Evolutionary conservation across 1,284 basidiomycete genomes (phyloP).

Genomic region (Schizophyllum commune): DNA sequence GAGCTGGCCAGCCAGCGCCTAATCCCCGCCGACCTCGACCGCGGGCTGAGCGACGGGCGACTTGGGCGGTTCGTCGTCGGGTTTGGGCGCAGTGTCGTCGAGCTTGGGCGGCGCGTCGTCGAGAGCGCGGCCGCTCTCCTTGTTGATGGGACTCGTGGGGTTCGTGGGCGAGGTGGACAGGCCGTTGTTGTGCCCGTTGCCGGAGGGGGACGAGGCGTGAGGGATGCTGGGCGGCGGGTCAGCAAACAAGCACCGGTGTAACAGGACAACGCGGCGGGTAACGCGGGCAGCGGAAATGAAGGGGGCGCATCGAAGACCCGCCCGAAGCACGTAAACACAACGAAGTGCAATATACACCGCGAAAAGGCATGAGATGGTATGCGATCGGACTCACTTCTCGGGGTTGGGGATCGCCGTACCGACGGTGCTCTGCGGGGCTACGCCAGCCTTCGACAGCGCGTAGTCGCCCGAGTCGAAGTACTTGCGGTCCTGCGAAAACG

Average conservation of each 20-base stretch:
- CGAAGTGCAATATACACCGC: neutral
- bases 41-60: neutral
- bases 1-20: neutral
- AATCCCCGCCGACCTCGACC: neutral
- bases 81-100: no score
- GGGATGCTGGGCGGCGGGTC: slow-evolving; percentile 21
- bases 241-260: slow-evolving; percentile 5
- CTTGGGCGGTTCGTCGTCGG: neutral
- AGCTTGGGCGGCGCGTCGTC: slow-evolving; percentile 13
- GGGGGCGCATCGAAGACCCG: no score
- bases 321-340: slow-evolving; percentile 2
- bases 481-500: slow-evolving; percentile 73
- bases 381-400: slow-evolving; percentile 65
- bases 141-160: slow-evolving; percentile 48
- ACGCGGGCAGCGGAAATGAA: slow-evolving; percentile 9
- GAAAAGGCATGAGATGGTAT: neutral
- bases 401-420: slow-evolving; percentile 94
- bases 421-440: slow-evolving; percentile 78
- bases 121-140: slow-evolving; percentile 55
- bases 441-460: slow-evolving; percentile 91
- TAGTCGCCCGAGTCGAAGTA: slow-evolving; percentile 99
- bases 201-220: slow-evolving; percentile 64
- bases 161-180: slow-evolving; percentile 69
- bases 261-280: slow-evolving; percentile 3
- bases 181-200: slow-evolving; percentile 42